Conservation (phyloP, 1,284 basidiomycete genomes). For the Fomitopsis schrenkii region DNA sequence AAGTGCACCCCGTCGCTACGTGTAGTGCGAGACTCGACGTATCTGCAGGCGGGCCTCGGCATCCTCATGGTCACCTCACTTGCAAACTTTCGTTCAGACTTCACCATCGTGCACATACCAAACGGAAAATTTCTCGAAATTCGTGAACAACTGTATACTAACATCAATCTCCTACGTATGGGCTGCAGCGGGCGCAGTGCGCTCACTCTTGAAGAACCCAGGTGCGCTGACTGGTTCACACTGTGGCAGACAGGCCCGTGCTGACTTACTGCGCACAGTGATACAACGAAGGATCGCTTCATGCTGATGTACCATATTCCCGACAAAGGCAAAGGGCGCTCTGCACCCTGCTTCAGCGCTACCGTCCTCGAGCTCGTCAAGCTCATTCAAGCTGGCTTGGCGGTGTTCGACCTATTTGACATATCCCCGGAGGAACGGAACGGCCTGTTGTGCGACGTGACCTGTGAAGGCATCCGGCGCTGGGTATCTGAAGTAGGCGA, state of each 20-base stretch:
- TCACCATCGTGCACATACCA: constrained; percentile 74
- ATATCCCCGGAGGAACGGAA: constrained; percentile 40
- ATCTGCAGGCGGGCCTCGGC: constrained; percentile 55
- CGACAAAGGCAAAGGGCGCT: constrained; percentile 30
- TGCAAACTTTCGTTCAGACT: constrained; percentile 80
- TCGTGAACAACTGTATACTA: constrained; percentile 66
- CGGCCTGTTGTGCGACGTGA: constrained; percentile 72
- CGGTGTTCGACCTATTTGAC: constrained; percentile 65
- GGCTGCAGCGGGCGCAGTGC: constrained; percentile 73
- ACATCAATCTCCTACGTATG: constrained; percentile 75
- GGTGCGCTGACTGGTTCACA: constrained; percentile 30
- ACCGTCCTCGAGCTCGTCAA: constrained; percentile 73
- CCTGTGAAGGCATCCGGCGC: constrained; percentile 60
- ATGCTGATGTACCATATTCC: constrained; percentile 62
- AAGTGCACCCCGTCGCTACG: constrained; percentile 8
- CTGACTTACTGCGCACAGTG: constrained; percentile 36
- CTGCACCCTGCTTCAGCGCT: constrained; percentile 40
- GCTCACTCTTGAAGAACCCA: constrained; percentile 70
- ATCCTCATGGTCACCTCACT: constrained; percentile 77
- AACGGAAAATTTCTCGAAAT: constrained; percentile 59
- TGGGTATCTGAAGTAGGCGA: constrained; percentile 68
- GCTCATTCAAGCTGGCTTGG: constrained; percentile 63
- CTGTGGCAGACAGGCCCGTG: neutral
- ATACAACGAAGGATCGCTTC: constrained; percentile 75
- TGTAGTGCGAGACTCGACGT: neutral